A percentile compares a stretch with the other conserved stretches of the same genome.
These are phyloP conservation scores for Cylindrotheca closterium DNA, from an alignment of 108 stramenopile species.

Conservation along the genomic window DNA sequence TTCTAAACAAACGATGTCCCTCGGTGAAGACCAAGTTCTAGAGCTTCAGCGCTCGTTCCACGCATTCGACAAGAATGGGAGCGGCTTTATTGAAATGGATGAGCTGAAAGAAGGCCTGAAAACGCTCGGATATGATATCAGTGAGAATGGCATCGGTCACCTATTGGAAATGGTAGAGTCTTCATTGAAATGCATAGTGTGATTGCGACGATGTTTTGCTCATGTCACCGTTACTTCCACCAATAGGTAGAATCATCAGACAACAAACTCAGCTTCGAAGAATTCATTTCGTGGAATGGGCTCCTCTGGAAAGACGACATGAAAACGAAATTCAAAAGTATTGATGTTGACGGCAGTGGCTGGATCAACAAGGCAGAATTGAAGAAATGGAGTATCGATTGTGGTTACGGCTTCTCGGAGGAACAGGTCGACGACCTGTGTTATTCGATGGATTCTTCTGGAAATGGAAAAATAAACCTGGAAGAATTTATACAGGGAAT, in stretches of 20 bases:
- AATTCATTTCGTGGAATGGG: constrained; percentile 16
- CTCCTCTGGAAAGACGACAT: constrained; percentile 7
- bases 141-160: constrained; percentile 5
- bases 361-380: constrained; percentile 13
- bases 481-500: constrained; percentile 8
- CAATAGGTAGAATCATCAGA: constrained; percentile 5
- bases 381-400: constrained; percentile 1
- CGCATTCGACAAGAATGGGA: constrained; percentile 8
- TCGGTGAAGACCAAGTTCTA: neutral
- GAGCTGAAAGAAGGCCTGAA: constrained; percentile 8
- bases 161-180: neutral
- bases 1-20: neutral
- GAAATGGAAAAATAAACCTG: constrained; percentile 4
- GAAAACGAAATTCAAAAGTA: constrained; percentile 9
- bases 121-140: constrained; percentile 6
- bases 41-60: constrained; percentile 11
- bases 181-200: no score
- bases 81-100: constrained; percentile 12
- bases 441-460: constrained; percentile 4
- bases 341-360: constrained; percentile 5
- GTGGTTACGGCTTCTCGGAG: constrained; percentile 4
- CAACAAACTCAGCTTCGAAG: constrained; percentile 10
- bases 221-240: no score
- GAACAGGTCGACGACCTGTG: constrained; percentile 8
- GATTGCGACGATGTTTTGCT: no score